Conservation (phyloP, 1,139 yeast genomes). For the Pichia sp. region DNA sequence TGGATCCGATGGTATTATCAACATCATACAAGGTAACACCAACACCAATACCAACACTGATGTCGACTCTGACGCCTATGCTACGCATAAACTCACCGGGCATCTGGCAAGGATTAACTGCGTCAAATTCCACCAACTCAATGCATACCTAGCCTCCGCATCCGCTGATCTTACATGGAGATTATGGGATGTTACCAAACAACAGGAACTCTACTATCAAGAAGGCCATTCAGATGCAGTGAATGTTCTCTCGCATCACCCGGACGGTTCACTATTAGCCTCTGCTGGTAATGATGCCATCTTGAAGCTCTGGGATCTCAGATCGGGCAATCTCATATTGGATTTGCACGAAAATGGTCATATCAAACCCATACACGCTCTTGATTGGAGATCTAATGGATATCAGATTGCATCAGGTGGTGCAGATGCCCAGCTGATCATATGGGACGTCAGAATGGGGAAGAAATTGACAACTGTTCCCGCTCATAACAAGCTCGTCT, state of each 20-base stretch:
- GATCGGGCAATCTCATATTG: slow-evolving; percentile 66
- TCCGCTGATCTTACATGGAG: slow-evolving; percentile 90
- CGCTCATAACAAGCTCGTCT: slow-evolving; percentile 70
- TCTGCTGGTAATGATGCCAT: slow-evolving; percentile 79
- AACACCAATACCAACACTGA: background rate
- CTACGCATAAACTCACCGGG: slow-evolving; percentile 27
- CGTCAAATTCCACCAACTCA: slow-evolving; percentile 62
- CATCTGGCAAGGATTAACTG: slow-evolving; percentile 57
- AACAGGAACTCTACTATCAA: slow-evolving; percentile 46
- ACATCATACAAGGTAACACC: slow-evolving; percentile 23
- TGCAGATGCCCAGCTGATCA: slow-evolving; percentile 71
- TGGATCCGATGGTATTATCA: slow-evolving; percentile 58
- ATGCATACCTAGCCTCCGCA: slow-evolving; percentile 52
- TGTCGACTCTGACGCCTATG: too few relatives aligned
- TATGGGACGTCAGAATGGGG: slow-evolving; percentile 75
- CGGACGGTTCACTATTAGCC: slow-evolving; percentile 70
- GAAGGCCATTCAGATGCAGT: slow-evolving; percentile 86
- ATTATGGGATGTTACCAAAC: slow-evolving; percentile 64
- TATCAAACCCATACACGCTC: slow-evolving; percentile 58
- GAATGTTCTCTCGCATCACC: slow-evolving; percentile 55
- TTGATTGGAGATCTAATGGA: slow-evolving; percentile 77
- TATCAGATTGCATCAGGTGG: slow-evolving; percentile 74
- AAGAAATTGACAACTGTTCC: slow-evolving; percentile 45
- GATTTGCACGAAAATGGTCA: slow-evolving; percentile 51
- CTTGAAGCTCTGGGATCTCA: slow-evolving; percentile 76